Evolutionary conservation across 441 rosid species (phyloP), one percentile per base, ranked within the genome.

Genomic region (Raphanus hybrid): DNA sequence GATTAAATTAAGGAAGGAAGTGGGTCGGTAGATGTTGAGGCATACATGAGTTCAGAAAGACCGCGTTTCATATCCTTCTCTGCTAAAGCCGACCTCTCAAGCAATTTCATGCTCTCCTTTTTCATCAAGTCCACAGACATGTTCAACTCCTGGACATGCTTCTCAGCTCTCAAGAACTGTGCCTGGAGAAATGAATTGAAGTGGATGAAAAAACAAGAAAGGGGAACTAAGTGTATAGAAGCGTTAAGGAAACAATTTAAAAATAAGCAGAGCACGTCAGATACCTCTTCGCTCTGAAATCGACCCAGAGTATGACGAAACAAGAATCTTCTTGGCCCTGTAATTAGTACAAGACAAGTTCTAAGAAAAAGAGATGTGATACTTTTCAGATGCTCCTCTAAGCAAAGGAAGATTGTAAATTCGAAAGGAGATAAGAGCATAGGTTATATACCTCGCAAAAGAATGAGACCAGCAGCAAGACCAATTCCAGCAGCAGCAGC

Each of bases 311-410:
- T 94, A 52, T 87, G 81, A 57, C 91, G 93, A 74, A 90, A 80
- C 75, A 94, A 73, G 83, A 94, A 83, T 81, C 93, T 90, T 83
- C 98, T 86, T 14, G 99, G 97, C 15, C 96, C 98, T 94, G 87
- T 35, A 80, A 64, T 64, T 41, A 6, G 32, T 41, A 63, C 54
- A 68, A 54, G 52, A 63, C 3, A 61, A 43, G 18, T 55, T 32
- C 20, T 55, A 15, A 70, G 58, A 8, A 66, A 59, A 2, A 58
- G 11, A 64, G 23, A 66, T 35, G 26, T 45, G 43, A 15, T 67
- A 60, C 59, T 34, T 62, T 68, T 61, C 29, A 20, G 8, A 67
- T 57, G 37, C 64, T 64, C 29, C 41, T 23, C 26, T n/a, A 34
- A 48, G 41, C 6, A 26, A 35, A 69, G 26, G 29, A 41, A 3